phyloP scores from a whole-genome alignment of 1,284 basidiomycete species.

The Fomes fomentarius region DNA sequence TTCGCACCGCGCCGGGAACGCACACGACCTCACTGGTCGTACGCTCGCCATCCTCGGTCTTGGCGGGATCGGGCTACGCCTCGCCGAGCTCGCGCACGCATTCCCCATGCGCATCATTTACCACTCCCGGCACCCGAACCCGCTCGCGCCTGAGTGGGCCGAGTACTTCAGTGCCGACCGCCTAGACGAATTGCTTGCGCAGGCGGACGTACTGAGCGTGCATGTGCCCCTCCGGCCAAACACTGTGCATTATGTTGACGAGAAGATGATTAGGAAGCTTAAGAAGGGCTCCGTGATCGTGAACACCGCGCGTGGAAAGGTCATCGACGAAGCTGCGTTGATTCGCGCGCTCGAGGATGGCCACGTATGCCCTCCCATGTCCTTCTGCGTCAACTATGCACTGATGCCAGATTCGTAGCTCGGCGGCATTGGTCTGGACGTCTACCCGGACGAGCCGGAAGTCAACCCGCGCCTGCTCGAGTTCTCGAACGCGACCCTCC shows the following conservation, averaged over 20 bases:
- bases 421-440: constrained; percentile 85
- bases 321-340: constrained; percentile 87
- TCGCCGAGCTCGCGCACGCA: constrained; percentile 69
- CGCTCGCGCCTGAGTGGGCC: constrained; percentile 69
- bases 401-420: constrained; percentile 48
- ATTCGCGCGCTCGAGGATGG: constrained; percentile 84
- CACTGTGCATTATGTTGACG: constrained; percentile 79
- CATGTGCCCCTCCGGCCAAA: constrained; percentile 74
- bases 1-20: constrained; percentile 45
- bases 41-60: constrained; percentile 88
- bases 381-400: not conserved
- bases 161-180: constrained; percentile 68
- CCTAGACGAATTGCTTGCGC: constrained; percentile 72
- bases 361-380: constrained; percentile 56
- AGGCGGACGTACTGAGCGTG: constrained; percentile 83
- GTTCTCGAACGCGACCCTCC: constrained; percentile 81
- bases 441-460: constrained; percentile 87
- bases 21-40: constrained; percentile 78
- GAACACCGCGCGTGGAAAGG: constrained; percentile 90
- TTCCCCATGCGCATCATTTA: constrained; percentile 91
- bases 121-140: constrained; percentile 66
- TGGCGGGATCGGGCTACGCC: constrained; percentile 83
- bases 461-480: constrained; percentile 81
- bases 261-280: constrained; percentile 78
- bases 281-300: constrained; percentile 84